phyloP scores from a whole-genome alignment of 345 rosid species.

The Orychophragmus violaceus region DNA sequence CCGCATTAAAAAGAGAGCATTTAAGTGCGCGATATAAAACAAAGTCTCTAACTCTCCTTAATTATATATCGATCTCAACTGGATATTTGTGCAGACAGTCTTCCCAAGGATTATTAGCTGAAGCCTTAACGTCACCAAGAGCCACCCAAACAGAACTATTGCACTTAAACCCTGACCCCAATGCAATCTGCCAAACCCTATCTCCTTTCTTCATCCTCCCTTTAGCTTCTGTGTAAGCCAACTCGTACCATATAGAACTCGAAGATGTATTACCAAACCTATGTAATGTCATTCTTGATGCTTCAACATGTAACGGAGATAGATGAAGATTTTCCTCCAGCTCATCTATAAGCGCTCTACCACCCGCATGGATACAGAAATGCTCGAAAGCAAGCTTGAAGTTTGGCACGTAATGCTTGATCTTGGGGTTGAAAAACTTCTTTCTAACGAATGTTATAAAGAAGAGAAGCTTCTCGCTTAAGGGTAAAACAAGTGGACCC shows the following conservation, averaged over 20 bases:
- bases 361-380: conserved; percentile 63
- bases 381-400: conserved; percentile 69
- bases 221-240: conserved; percentile 51
- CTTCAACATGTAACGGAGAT: conserved; percentile 47
- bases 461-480: conserved; percentile 52
- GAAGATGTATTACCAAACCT: conserved; percentile 65
- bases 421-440: conserved; percentile 38
- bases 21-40: too few relatives aligned
- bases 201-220: conserved; percentile 55
- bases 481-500: conserved; percentile 60
- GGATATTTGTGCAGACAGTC: conserved; percentile 38
- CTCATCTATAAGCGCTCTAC: conserved; percentile 55
- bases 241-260: conserved; percentile 60
- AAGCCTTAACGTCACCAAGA: conserved; percentile 31
- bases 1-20: background rate
- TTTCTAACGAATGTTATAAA: conserved; percentile 33
- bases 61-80: conserved; percentile 26
- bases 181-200: conserved; percentile 58
- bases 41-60: too few relatives aligned
- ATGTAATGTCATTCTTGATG: conserved; percentile 60
- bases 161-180: conserved; percentile 67
- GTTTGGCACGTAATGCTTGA: conserved; percentile 38
- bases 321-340: conserved; percentile 49
- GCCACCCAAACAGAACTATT: conserved; percentile 55
- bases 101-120: conserved; percentile 48